phyloP scores from a whole-genome alignment of 2,329 filamentous ascomycete genomes.

The Botrytis fragariae region DNA sequence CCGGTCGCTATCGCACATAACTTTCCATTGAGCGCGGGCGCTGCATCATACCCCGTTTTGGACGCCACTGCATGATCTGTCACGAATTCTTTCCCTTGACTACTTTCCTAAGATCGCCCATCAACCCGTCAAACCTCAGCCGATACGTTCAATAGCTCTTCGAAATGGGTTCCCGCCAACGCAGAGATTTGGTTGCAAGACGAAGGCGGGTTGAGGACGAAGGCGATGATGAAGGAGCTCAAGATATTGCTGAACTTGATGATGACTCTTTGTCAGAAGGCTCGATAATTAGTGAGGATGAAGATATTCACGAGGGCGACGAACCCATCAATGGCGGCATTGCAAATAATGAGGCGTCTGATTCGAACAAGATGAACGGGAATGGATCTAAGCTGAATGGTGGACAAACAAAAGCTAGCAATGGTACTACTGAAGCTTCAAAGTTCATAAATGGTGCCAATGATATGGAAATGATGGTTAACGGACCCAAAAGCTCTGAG shows the following conservation, averaged over 20 bases:
- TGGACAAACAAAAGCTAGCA: slow-evolving; percentile 32
- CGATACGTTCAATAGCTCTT: slow-evolving; percentile 32
- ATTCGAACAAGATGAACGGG: slow-evolving; percentile 36
- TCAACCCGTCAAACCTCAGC: slow-evolving; percentile 38
- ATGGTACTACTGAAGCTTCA: slow-evolving; percentile 39
- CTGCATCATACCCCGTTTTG: slow-evolving; percentile 33
- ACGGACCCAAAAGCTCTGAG: slow-evolving; percentile 42
- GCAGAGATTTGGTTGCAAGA: slow-evolving; percentile 64
- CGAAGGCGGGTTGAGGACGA: slow-evolving; percentile 69
- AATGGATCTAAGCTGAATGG: slow-evolving; percentile 38
- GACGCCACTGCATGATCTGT: slow-evolving; percentile 40
- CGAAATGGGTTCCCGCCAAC: slow-evolving; percentile 53
- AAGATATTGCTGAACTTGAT: slow-evolving; percentile 55
- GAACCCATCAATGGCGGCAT: slow-evolving; percentile 64
- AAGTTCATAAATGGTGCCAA: slow-evolving; percentile 42
- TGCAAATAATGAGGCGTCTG: slow-evolving; percentile 46
- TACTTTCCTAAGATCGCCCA: slow-evolving; percentile 35
- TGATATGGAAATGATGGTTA: slow-evolving; percentile 60
- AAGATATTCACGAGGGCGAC: slow-evolving; percentile 58
- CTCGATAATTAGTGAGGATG: slow-evolving; percentile 60
- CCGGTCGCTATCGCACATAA: slow-evolving; percentile 26
- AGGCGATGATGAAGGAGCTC: slow-evolving; percentile 63
- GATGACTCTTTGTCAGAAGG: slow-evolving; percentile 66
- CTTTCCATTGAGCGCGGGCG: slow-evolving; percentile 39
- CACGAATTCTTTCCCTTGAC: slow-evolving; percentile 34